Percentiles rank a stretch among this genome's conserved stretches.
Conservation (phyloP, 2,329 filamentous ascomycete species). For the Paecilomyces dactylethromorphus region DNA sequence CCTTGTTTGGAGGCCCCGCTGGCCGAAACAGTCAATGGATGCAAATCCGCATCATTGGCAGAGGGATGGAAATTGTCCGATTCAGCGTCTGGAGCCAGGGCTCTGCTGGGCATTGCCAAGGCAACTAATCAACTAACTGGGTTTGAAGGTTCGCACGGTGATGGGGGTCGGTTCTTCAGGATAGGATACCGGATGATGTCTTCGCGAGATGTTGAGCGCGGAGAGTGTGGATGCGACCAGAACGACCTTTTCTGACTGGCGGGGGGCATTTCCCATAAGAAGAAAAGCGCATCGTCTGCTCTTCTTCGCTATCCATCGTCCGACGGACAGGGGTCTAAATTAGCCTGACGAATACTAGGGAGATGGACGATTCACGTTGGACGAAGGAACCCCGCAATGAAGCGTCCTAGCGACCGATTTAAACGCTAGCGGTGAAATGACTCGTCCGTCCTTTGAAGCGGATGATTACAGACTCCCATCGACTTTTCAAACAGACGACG, state of each 20-base stretch:
- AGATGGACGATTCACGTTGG: neutral
- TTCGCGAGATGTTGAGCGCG: neutral
- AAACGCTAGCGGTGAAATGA: neutral
- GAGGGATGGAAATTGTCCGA: neutral
- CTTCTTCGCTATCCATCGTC: neutral
- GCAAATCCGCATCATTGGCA: neutral
- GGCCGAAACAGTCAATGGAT: neutral
- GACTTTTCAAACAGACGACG: no score
- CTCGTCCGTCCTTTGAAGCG: neutral
- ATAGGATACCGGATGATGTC: neutral
- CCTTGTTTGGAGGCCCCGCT: neutral
- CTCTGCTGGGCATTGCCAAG: neutral
- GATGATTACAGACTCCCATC: no score
- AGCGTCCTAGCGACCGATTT: neutral
- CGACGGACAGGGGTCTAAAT: neutral
- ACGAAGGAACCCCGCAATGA: neutral
- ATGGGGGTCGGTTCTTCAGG: neutral
- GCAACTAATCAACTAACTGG: neutral
- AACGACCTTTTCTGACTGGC: neutral
- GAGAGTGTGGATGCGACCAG: neutral
- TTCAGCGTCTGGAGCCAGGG: neutral
- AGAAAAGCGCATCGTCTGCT: neutral
- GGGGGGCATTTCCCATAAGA: neutral
- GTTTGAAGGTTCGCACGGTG: neutral
- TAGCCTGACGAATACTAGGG: neutral